Evolutionary conservation across 2,329 filamentous ascomycete species (phyloP).

Genomic region (Aulographum hederae): DNA sequence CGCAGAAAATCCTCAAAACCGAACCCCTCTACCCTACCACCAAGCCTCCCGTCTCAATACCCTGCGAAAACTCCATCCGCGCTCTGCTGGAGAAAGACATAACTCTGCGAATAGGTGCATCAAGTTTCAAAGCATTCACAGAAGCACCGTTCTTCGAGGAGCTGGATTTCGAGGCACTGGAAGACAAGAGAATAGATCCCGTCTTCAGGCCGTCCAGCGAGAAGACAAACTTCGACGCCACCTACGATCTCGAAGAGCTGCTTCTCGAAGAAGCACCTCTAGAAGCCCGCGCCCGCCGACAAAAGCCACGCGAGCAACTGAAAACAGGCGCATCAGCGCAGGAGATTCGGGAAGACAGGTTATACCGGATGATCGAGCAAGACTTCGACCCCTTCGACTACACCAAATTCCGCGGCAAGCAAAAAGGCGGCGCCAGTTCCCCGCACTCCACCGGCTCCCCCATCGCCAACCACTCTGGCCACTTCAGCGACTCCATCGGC

Average conservation of each 20-base stretch:
- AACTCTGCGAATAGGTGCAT: conserved; percentile 63
- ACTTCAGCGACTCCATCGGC: conserved; percentile 8
- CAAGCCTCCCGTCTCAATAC: conserved; percentile 70
- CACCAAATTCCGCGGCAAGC: conserved; percentile 27
- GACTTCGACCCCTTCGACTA: conserved; percentile 96
- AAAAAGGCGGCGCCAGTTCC: too few relatives aligned
- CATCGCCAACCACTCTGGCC: conserved; percentile 12
- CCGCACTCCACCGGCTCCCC: conserved; percentile 9
- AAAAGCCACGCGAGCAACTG: conserved; percentile 80
- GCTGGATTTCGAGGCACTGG: conserved; percentile 69
- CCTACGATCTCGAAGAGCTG: conserved; percentile 89
- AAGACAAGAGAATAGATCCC: conserved; percentile 74
- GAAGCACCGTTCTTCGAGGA: conserved; percentile 76
- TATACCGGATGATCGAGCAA: conserved; percentile 84
- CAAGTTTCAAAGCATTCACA: conserved; percentile 66
- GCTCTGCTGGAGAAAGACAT: conserved; percentile 68
- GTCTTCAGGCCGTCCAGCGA: conserved; percentile 88
- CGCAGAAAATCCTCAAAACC: conserved; percentile 62
- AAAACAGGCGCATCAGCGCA: conserved; percentile 90
- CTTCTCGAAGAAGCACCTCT: conserved; percentile 86
- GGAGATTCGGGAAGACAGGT: conserved; percentile 84
- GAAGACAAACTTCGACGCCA: conserved; percentile 98
- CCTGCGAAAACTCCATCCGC: conserved; percentile 77
- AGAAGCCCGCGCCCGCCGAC: conserved; percentile 77
- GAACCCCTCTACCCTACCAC: conserved; percentile 84